Percentiles rank a stretch among this genome's conserved stretches.
Conservation (phyloP, 2,329 filamentous ascomycete genomes). For the Nemania bipapillata region DNA sequence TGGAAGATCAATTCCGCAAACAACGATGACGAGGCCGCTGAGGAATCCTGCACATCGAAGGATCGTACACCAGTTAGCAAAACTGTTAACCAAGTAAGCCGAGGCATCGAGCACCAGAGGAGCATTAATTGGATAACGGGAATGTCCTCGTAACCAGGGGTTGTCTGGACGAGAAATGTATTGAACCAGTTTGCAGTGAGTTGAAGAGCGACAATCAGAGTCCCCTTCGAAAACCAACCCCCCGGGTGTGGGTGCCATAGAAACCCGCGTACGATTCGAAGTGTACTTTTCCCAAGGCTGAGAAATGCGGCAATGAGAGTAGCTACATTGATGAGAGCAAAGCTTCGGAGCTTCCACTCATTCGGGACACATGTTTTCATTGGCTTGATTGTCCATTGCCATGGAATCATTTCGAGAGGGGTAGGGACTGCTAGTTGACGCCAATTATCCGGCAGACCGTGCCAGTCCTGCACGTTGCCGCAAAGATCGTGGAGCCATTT, state of each 20-base stretch:
- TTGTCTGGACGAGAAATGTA: slow-evolving; percentile 7
- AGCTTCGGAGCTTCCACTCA: slow-evolving; percentile 27
- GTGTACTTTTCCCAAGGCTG: not conserved
- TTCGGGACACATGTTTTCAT: slow-evolving; percentile 16
- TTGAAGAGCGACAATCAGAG: slow-evolving; percentile 18
- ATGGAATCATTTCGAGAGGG: slow-evolving; percentile 16
- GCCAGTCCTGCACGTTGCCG: slow-evolving; percentile 22
- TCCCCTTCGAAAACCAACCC: slow-evolving; percentile 15
- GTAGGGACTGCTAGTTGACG: slow-evolving; percentile 19
- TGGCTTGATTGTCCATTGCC: slow-evolving; percentile 26
- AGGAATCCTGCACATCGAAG: slow-evolving; percentile 5
- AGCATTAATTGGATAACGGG: slow-evolving; percentile 21
- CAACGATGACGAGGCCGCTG: not conserved
- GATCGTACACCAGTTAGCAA: slow-evolving; percentile 16
- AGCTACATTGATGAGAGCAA: slow-evolving; percentile 18
- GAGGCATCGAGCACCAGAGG: slow-evolving; percentile 23
- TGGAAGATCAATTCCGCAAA: slow-evolving; percentile 23
- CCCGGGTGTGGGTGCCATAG: slow-evolving; percentile 1
- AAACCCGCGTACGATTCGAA: not conserved
- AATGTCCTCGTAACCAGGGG: slow-evolving; percentile 20
- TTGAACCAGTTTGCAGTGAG: slow-evolving; percentile 23
- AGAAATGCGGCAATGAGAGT: slow-evolving; percentile 21
- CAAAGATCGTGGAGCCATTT: slow-evolving; percentile 24
- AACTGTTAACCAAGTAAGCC: slow-evolving; percentile 18
- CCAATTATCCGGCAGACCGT: slow-evolving; percentile 25